These are phyloP conservation scores for Neurospora crassa DNA, from an alignment of 2,329 filamentous ascomycete genomes.

Conservation along the genomic window DNA sequence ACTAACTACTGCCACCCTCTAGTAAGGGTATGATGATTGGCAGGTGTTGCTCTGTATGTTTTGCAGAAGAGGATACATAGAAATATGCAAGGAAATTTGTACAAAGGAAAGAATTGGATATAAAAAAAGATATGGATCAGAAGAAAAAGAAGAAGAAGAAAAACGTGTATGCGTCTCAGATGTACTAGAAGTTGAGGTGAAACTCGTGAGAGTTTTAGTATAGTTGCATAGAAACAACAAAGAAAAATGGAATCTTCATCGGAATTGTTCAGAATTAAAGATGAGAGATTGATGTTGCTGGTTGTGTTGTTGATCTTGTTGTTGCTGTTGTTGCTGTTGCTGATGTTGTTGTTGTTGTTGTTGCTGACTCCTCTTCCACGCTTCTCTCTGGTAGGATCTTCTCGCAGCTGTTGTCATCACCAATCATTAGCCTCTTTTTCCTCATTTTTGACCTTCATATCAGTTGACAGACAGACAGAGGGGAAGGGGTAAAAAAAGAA, in stretches of 20 bases:
- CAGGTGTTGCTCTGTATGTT: not conserved
- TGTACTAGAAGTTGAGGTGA: not conserved
- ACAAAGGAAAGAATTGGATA: not conserved
- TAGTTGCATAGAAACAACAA: not conserved
- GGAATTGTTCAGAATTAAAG: not conserved
- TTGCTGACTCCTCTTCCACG: constrained; percentile 1
- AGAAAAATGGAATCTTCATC: not conserved
- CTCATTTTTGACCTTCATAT: not conserved
- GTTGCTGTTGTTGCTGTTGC: not conserved
- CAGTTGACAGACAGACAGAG: no score
- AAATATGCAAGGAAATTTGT: not conserved
- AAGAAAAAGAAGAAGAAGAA: not conserved
- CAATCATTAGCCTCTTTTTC: not conserved
- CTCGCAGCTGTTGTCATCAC: constrained; percentile 3
- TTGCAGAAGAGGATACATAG: not conserved
- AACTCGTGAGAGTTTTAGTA: not conserved
- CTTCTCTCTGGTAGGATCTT: constrained; percentile 10
- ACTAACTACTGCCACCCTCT: not conserved
- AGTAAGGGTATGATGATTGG: not conserved
- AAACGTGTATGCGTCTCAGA: not conserved
- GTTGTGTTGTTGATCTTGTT: not conserved
- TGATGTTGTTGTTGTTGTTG: not conserved
- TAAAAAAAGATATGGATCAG: not conserved
- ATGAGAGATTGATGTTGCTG: not conserved
- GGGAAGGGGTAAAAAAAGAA: not conserved